Percentiles rank a stretch among this genome's conserved stretches.
phyloP scores from a whole-genome alignment of 176 grass and related monocot genomes.

The Phragmites australis region DNA sequence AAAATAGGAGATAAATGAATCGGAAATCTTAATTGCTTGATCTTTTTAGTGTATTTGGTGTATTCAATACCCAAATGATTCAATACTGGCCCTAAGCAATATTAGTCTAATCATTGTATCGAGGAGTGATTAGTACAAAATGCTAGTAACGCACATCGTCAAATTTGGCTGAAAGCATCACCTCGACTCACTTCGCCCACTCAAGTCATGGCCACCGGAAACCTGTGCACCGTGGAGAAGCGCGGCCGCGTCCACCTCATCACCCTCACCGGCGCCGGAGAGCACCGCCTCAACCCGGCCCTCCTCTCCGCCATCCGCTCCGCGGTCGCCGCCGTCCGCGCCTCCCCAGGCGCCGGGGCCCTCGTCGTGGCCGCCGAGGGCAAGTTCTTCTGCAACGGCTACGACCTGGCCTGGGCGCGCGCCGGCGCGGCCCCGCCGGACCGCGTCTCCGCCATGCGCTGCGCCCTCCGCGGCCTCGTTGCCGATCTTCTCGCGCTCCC shows the following conservation, averaged over 20 bases:
- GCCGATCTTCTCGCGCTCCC: conserved; percentile 60
- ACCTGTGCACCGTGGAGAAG: conserved; percentile 55
- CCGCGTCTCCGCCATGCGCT: not conserved
- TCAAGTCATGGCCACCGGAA: conserved; percentile 23
- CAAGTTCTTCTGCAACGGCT: conserved; percentile 90
- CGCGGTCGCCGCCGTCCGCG: conserved; percentile 32
- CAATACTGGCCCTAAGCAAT: too few relatives aligned
- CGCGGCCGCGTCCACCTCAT: conserved; percentile 60
- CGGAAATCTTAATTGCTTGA: too few relatives aligned
- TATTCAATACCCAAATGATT: too few relatives aligned
- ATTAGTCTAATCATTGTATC: too few relatives aligned
- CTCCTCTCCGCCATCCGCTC: conserved; percentile 50
- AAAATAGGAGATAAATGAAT: too few relatives aligned
- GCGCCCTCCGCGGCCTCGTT: not conserved
- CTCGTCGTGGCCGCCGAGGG: conserved; percentile 64
- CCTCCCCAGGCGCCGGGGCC: conserved; percentile 28
- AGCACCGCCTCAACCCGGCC: conserved; percentile 59
- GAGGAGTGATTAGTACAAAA: too few relatives aligned
- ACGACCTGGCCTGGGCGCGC: conserved; percentile 58
- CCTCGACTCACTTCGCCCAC: too few relatives aligned
- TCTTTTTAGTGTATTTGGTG: too few relatives aligned
- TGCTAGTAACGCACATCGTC: too few relatives aligned
- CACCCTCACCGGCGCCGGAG: conserved; percentile 59
- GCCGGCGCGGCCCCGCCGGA: not conserved
- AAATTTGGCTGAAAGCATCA: too few relatives aligned